Percentiles rank a stretch among this genome's conserved stretches.
Evolutionary conservation across 768 basidiomycete species (phyloP).

Genomic region (Cyclocybe cylindracea): DNA sequence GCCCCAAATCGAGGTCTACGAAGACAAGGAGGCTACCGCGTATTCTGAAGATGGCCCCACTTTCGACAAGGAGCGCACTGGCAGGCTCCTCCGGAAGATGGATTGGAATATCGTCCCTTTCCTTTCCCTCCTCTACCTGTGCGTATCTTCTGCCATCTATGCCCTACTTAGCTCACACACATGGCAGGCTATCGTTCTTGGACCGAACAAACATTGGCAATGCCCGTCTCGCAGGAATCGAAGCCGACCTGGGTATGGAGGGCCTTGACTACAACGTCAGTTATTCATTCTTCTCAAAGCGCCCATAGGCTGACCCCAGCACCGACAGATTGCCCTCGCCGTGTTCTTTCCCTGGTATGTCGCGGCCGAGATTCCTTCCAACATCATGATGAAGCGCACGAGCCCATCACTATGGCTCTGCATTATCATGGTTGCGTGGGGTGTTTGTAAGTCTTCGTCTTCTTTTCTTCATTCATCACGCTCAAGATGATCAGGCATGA

Average conservation of each 20-base stretch:
- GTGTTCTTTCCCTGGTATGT: conserved; percentile 35
- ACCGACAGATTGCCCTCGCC: conserved; percentile 25
- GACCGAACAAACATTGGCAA: conserved; percentile 33
- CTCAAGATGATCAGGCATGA: conserved; percentile 22
- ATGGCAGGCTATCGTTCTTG: conserved; percentile 29
- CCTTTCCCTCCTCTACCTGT: conserved; percentile 31
- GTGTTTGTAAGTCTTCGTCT: conserved; percentile 21
- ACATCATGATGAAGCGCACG: conserved; percentile 35
- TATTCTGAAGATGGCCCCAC: conserved; percentile 10
- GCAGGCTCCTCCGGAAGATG: conserved; percentile 28
- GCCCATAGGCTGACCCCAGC: not conserved
- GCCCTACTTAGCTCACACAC: not conserved
- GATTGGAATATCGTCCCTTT: conserved; percentile 33
- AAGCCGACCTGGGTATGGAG: conserved; percentile 25
- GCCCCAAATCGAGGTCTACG: not conserved
- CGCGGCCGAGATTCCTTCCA: conserved; percentile 31
- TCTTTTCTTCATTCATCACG: not conserved
- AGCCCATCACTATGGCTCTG: conserved; percentile 33
- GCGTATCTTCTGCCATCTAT: not conserved
- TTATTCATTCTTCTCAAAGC: not conserved
- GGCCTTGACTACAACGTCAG: conserved; percentile 29
- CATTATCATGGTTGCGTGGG: conserved; percentile 34
- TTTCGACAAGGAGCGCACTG: conserved; percentile 11
- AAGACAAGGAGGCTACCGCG: not conserved
- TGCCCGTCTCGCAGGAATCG: conserved; percentile 29